These are phyloP conservation scores for Avena eriantha DNA, from an alignment of 176 grass and related monocot species.

Conservation along the genomic window DNA sequence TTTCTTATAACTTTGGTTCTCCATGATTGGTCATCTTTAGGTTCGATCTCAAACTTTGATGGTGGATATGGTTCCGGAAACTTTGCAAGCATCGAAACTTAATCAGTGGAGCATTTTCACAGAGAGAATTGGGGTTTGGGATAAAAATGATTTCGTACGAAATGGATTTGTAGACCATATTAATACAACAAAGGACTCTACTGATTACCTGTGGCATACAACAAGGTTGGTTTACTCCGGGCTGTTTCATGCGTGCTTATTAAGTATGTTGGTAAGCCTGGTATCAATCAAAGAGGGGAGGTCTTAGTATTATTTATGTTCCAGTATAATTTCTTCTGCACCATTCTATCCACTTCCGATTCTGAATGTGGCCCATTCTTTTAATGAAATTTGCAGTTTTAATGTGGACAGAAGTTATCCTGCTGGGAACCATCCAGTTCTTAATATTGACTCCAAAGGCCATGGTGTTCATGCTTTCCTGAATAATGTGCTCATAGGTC, in stretches of 20 bases:
- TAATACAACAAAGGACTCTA: constrained; percentile 94
- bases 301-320: constrained; percentile 32
- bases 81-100: constrained; percentile 49
- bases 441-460: constrained; percentile 79
- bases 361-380: constrained; percentile 33
- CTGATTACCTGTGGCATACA: constrained; percentile 97
- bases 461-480: constrained; percentile 89
- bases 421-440: constrained; percentile 50
- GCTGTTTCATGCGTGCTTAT: constrained; percentile 19
- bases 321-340: constrained; percentile 21
- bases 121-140: constrained; percentile 86
- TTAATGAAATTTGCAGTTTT: constrained; percentile 61
- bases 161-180: constrained; percentile 93
- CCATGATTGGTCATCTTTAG: constrained; percentile 51
- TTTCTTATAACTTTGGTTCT: neutral
- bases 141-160: constrained; percentile 59
- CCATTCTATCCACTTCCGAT: constrained; percentile 15
- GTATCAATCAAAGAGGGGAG: constrained; percentile 13
- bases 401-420: constrained; percentile 60
- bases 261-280: neutral
- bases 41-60: constrained; percentile 73
- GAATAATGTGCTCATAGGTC: constrained; percentile 79
- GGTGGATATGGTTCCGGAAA: constrained; percentile 79
- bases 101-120: constrained; percentile 67
- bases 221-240: constrained; percentile 67